phyloP scores from a whole-genome alignment of 495 filamentous ascomycete species.

The Lophiotrema nucula region DNA sequence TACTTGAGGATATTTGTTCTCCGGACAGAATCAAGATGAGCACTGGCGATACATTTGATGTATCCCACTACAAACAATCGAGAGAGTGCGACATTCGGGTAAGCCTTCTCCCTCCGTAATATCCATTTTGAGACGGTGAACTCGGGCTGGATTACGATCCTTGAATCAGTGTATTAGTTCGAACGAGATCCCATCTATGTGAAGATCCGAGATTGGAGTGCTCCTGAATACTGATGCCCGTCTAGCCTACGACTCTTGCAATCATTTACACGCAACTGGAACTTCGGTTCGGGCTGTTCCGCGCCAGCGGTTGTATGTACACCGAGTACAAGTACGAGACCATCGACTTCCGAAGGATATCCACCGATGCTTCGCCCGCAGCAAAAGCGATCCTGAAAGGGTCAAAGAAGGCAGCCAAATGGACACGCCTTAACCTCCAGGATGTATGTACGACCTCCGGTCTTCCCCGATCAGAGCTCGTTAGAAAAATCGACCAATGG shows the following conservation, averaged over 20 bases:
- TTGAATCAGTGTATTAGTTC: too few relatives aligned
- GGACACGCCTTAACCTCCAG: conserved; percentile 50
- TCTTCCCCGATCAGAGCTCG: conserved; percentile 43
- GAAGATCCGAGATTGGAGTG: conserved; percentile 21
- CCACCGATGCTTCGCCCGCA: not conserved
- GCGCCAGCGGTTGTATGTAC: conserved; percentile 57
- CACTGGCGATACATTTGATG: too few relatives aligned
- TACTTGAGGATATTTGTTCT: conserved; percentile 55
- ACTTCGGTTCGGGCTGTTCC: conserved; percentile 52
- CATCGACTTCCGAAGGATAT: not conserved
- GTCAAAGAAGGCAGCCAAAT: conserved; percentile 20
- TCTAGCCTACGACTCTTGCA: conserved; percentile 42
- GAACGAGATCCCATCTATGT: too few relatives aligned
- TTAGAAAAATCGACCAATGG: conserved; percentile 53
- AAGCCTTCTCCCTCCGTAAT: too few relatives aligned
- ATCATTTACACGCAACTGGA: conserved; percentile 56
- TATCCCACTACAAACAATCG: too few relatives aligned
- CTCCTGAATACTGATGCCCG: conserved; percentile 27
- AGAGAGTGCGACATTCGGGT: too few relatives aligned
- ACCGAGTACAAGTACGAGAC: conserved; percentile 49
- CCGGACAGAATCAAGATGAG: too few relatives aligned
- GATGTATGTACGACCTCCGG: conserved; percentile 20
- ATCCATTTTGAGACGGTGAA: too few relatives aligned
- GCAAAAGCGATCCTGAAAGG: not conserved
- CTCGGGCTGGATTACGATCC: too few relatives aligned